Percentiles rank a stretch among this genome's conserved stretches.
Evolutionary conservation across 2,329 filamentous ascomycete genomes (phyloP).

Genomic region (Chalaropsis thielavioides): DNA sequence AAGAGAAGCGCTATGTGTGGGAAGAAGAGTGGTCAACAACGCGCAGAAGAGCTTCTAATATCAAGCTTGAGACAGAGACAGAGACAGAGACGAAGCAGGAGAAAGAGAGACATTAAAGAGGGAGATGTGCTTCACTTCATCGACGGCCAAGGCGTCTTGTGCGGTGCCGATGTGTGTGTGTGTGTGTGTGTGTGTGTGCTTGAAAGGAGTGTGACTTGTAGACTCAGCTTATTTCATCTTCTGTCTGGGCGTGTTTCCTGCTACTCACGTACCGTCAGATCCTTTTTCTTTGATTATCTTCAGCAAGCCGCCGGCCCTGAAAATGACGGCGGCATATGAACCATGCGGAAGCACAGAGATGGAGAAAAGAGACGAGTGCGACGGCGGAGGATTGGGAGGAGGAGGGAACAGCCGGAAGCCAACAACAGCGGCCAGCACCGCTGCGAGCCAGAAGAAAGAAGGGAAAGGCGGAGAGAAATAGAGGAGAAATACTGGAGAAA

Average conservation of each 20-base stretch:
- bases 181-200: background rate
- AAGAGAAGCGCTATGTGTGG: too few species aligned
- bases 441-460: background rate
- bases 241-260: too few species aligned
- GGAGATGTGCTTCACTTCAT: background rate
- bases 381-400: background rate
- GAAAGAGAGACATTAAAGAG: background rate
- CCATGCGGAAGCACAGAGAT: background rate
- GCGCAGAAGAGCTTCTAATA: too few species aligned
- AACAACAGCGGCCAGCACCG: background rate
- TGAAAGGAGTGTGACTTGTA: background rate
- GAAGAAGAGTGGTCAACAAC: too few species aligned
- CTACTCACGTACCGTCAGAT: background rate
- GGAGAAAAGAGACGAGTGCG: background rate
- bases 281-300: background rate
- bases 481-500: background rate
- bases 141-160: background rate
- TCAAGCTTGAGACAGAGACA: too few species aligned
- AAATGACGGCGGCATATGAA: background rate
- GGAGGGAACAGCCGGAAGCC: background rate
- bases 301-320: background rate
- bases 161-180: background rate
- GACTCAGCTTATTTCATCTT: background rate
- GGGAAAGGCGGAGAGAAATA: background rate
- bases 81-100: background rate